Percentiles rank a stretch among this genome's conserved stretches.
These are phyloP conservation scores for Thermothelomyces thermophilus DNA, from an alignment of 2,329 filamentous ascomycete genomes.

Conservation along the genomic window DNA sequence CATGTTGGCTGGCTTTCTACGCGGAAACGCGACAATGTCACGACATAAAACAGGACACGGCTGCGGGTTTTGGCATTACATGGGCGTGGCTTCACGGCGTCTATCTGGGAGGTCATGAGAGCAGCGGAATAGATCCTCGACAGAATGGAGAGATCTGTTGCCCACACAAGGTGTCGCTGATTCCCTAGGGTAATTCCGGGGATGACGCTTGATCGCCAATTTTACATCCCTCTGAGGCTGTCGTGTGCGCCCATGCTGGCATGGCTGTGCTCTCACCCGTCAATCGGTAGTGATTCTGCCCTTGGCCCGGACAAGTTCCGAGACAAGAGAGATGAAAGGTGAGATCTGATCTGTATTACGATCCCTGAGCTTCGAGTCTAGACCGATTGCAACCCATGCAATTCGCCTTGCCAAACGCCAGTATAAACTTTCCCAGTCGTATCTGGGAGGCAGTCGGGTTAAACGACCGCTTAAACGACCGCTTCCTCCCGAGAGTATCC, in stretches of 20 bases:
- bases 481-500: too few relatives aligned
- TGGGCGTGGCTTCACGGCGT: constrained; percentile 46
- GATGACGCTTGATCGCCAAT: constrained; percentile 94
- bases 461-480: neutral
- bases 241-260: neutral
- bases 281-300: neutral
- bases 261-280: neutral
- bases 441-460: neutral
- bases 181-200: constrained; percentile 50
- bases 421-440: neutral
- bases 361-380: neutral
- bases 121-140: constrained; percentile 45
- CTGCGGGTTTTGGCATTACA: constrained; percentile 35
- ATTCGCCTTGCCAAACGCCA: neutral
- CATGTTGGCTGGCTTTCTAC: constrained; percentile 10
- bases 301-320: too few relatives aligned
- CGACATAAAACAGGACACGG: constrained; percentile 14
- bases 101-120: constrained; percentile 50
- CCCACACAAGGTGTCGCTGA: constrained; percentile 83
- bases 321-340: neutral
- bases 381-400: neutral
- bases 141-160: constrained; percentile 45
- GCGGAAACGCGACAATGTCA: constrained; percentile 12
- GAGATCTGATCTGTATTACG: neutral
- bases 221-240: constrained; percentile 22